Base-by-base conservation (phyloP, 2,329 filamentous ascomycete species). In the Shiraia sp. region DNA sequence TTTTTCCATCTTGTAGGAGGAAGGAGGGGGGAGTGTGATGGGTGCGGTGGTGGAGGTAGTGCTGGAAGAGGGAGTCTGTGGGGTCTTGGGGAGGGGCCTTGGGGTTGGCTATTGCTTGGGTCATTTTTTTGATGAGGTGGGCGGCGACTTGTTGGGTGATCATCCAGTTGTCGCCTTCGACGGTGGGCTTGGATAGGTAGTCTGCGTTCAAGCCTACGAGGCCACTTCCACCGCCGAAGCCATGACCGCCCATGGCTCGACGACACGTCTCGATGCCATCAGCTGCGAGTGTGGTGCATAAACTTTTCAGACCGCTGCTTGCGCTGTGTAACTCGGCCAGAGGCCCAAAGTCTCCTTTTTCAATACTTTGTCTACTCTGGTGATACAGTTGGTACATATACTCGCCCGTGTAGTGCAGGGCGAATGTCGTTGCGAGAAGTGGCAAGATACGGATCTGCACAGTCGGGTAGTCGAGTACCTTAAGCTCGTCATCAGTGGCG, bases 161-260 rank as follows among this genome's bases (percentile, higher is more conserved):
- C 76, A 79, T 79, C 75, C 76, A 79, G 41, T 80, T 80, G 53
- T 79, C 77, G 2, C 78, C 77, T 49, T 80, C 77, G 2, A 80
- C 78, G 0, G 77, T 80, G 1, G 75, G 76, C 54, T 79, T 79
- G 2, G 75, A 73, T 4, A 78, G 64, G 37, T 78, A 78, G 52
- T 77, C 75, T 10, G 72, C 68, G 50, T 79, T 78, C 26, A 79
- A 62, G 22, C 77, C 74, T 9, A 79, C 74, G 23, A 79, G 69
- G 2, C 77, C 77, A 53, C 75, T 79, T 1, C 72, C 74, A 13
- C 75, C 76, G 3, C 76, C 75, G 49, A 78, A 80, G 1, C 77
- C 77, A 55, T 80, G 77, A 0, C 77, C 77, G 13, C 78, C 78
- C 69, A 79, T 72, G 5, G 77, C 75, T 31, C 77, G 64, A 23